Evolutionary conservation across 1,284 basidiomycete species (phyloP).

Genomic region (Malassezia arunalokei): DNA sequence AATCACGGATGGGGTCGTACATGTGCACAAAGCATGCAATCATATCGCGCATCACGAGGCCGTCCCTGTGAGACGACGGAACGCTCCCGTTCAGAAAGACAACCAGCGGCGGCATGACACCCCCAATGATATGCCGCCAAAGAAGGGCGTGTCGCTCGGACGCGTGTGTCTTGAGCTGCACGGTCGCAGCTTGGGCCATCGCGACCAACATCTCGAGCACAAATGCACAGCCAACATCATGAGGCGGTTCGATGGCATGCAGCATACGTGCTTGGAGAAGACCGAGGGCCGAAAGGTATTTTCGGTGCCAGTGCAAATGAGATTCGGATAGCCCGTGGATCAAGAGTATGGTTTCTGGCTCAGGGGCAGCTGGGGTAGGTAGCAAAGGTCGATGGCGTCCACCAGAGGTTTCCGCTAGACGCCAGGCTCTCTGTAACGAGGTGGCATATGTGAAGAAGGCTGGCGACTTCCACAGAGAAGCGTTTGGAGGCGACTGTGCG

Average conservation of each 20-base stretch:
- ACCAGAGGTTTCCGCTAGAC: background rate
- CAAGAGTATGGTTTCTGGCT: slow-evolving; percentile 3
- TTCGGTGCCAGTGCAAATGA: background rate
- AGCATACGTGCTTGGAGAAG: background rate
- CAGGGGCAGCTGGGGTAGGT: background rate
- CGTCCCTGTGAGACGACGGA: background rate
- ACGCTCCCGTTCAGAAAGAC: background rate
- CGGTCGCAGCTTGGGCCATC: background rate
- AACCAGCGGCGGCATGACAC: slow-evolving; percentile 1
- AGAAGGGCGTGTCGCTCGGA: background rate
- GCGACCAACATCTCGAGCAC: slow-evolving; percentile 3
- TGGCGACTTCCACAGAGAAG: background rate
- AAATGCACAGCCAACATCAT: background rate
- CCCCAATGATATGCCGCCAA: slow-evolving; percentile 2
- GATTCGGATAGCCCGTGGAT: background rate
- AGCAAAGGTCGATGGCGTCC: background rate
- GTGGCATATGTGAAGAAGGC: background rate
- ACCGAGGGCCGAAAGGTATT: background rate
- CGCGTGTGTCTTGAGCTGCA: background rate
- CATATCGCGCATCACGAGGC: background rate
- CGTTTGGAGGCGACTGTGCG: background rate
- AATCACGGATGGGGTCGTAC: background rate
- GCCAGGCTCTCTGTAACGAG: background rate
- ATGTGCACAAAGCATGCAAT: background rate
- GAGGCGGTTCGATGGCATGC: background rate